Percentiles rank a stretch among this genome's conserved stretches.
Evolutionary conservation across 805 yeast genomes (phyloP).

Genomic region (Cyberlindnera galapagoensis): DNA sequence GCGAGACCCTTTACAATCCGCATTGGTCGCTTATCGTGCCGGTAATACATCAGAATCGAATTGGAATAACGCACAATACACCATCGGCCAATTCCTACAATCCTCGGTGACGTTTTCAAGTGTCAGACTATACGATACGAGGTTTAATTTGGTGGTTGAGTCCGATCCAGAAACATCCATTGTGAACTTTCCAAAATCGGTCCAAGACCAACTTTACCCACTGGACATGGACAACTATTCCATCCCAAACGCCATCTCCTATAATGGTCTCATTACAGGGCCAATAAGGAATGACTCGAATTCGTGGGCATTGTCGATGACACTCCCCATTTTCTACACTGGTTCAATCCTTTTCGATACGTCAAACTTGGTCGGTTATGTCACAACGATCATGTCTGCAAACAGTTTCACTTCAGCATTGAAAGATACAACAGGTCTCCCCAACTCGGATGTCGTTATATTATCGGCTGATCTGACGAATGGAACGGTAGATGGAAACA

Average conservation of each 20-base stretch:
- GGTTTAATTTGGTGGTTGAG: slow-evolving; percentile 39
- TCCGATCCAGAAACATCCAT: slow-evolving; percentile 37
- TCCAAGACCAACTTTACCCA: slow-evolving; percentile 40
- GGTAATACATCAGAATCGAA: slow-evolving; percentile 57
- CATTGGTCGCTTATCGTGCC: slow-evolving; percentile 58
- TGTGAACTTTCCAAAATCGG: slow-evolving; percentile 24
- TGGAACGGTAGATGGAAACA: slow-evolving; percentile 18
- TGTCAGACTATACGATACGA: slow-evolving; percentile 62
- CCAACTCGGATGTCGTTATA: slow-evolving; percentile 6
- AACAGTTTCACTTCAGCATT: slow-evolving; percentile 32
- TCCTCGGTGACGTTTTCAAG: slow-evolving; percentile 58
- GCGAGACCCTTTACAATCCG: slow-evolving; percentile 51
- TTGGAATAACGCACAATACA: slow-evolving; percentile 39
- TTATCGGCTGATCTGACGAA: slow-evolving; percentile 21
- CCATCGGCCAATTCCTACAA: slow-evolving; percentile 54
- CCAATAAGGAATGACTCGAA: slow-evolving; percentile 43
- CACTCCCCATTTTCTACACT: slow-evolving; percentile 69
- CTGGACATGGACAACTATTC: slow-evolving; percentile 37
- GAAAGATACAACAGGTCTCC: slow-evolving; percentile 10
- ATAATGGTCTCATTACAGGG: slow-evolving; percentile 54
- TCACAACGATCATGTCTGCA: slow-evolving; percentile 52
- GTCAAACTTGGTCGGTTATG: slow-evolving; percentile 54
- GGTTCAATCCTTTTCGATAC: slow-evolving; percentile 55
- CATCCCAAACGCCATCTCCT: slow-evolving; percentile 36
- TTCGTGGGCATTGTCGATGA: slow-evolving; percentile 60